phyloP scores from a whole-genome alignment of 2,329 filamentous ascomycete species.

The Monilinia polystroma region DNA sequence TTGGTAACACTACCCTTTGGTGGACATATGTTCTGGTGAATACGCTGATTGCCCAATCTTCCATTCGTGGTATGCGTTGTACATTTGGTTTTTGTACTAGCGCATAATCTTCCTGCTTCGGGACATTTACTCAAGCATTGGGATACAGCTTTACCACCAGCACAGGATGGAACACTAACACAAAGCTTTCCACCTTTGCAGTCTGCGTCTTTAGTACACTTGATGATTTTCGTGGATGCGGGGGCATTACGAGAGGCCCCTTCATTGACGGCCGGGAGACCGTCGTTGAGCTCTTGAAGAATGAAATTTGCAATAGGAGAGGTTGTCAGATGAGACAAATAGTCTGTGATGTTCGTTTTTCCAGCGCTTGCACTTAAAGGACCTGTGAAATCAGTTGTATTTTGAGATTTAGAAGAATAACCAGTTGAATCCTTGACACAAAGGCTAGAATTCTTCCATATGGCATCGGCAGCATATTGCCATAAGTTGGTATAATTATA shows the following conservation, averaged over 20 bases:
- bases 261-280: background rate
- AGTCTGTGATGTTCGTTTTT: constrained; percentile 17
- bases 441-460: constrained; percentile 42
- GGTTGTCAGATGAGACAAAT: constrained; percentile 8
- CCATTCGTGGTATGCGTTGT: background rate
- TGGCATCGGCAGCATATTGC: constrained; percentile 44
- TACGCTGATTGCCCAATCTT: background rate
- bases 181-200: constrained; percentile 14
- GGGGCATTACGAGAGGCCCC: constrained; percentile 5
- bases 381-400: constrained; percentile 6
- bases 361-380: background rate
- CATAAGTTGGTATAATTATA: constrained; percentile 51
- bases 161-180: background rate
- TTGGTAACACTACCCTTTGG: background rate
- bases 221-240: constrained; percentile 1
- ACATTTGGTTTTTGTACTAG: background rate
- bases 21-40: constrained; percentile 12
- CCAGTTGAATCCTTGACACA: constrained; percentile 37
- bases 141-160: background rate
- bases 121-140: constrained; percentile 19
- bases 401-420: constrained; percentile 16
- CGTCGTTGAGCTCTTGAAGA: constrained; percentile 13
- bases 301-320: constrained; percentile 22
- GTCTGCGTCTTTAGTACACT: constrained; percentile 3
- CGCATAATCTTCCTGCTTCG: background rate